Percentiles rank a stretch among this genome's conserved stretches.
Conservation (phyloP, 768 basidiomycete genomes). For the Boletus patriciae region DNA sequence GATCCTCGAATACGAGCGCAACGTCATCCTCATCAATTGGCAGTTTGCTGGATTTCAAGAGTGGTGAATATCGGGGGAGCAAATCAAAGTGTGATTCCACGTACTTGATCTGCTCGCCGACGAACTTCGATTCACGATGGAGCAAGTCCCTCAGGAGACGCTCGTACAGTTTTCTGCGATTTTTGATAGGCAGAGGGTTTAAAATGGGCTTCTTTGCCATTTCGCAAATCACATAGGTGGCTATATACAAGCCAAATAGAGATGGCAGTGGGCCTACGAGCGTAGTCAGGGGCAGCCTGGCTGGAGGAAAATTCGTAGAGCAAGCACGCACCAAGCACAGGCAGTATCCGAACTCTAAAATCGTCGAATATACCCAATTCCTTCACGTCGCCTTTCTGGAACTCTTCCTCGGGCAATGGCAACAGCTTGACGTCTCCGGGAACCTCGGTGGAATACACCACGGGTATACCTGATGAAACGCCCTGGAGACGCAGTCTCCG, state of each 20-base stretch:
- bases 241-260: conserved; percentile 88
- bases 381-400: conserved; percentile 82
- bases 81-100: conserved; percentile 23
- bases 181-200: conserved; percentile 85
- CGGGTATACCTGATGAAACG: conserved; percentile 70
- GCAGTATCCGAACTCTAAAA: conserved; percentile 90
- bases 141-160: conserved; percentile 75
- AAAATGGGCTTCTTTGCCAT: conserved; percentile 80
- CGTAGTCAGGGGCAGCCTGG: background rate
- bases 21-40: conserved; percentile 84
- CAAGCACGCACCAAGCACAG: conserved; percentile 71
- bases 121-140: conserved; percentile 68
- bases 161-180: conserved; percentile 81
- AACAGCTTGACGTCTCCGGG: conserved; percentile 85
- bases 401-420: conserved; percentile 90
- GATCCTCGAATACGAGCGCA: conserved; percentile 81
- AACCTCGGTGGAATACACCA: conserved; percentile 95
- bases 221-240: conserved; percentile 85
- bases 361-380: conserved; percentile 90
- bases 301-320: background rate
- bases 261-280: conserved; percentile 64
- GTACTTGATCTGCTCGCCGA: conserved; percentile 59
- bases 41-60: conserved; percentile 50
- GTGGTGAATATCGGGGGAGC: background rate
- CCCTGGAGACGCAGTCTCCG: conserved; percentile 65